Evolutionary conservation across 1,284 basidiomycete genomes (phyloP).

Genomic region (Ganoderma meredithae): DNA sequence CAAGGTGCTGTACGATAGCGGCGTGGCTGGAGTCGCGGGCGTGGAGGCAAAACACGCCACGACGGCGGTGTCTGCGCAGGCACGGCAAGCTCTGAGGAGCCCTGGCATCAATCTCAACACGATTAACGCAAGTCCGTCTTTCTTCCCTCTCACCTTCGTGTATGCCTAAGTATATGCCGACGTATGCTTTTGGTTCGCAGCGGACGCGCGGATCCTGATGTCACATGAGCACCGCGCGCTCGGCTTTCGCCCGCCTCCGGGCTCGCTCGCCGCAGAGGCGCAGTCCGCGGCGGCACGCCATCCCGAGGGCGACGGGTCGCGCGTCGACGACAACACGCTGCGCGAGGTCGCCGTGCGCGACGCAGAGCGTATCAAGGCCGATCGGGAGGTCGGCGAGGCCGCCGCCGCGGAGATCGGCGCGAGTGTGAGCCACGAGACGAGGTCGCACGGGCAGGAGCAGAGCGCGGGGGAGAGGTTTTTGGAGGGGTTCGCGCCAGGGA

Average conservation of each 20-base stretch:
- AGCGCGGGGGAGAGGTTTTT: constrained; percentile 41
- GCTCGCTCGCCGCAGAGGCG: constrained; percentile 42
- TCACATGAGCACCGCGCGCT: constrained; percentile 45
- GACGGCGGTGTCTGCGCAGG: constrained; percentile 10
- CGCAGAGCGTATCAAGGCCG: constrained; percentile 36
- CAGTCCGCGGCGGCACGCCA: constrained; percentile 39
- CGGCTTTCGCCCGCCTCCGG: constrained; percentile 42
- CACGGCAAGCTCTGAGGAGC: constrained; percentile 20
- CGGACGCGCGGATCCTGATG: constrained; percentile 42
- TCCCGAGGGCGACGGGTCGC: constrained; percentile 31
- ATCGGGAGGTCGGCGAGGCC: constrained; percentile 26
- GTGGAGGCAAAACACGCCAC: constrained; percentile 14
- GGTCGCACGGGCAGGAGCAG: constrained; percentile 42
- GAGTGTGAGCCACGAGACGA: constrained; percentile 32
- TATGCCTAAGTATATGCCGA: not conserved
- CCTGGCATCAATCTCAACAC: constrained; percentile 38
- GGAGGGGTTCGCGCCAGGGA: constrained; percentile 24
- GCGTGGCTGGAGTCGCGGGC: not conserved
- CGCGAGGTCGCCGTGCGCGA: constrained; percentile 34
- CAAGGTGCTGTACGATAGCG: not conserved
- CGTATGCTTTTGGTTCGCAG: constrained; percentile 9
- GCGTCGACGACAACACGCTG: constrained; percentile 30
- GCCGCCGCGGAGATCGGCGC: constrained; percentile 30
- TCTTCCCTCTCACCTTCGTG: not conserved
- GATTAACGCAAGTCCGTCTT: constrained; percentile 34